Evolutionary conservation across 2,329 filamentous ascomycete species (phyloP).

Genomic region (Alternaria atra): DNA sequence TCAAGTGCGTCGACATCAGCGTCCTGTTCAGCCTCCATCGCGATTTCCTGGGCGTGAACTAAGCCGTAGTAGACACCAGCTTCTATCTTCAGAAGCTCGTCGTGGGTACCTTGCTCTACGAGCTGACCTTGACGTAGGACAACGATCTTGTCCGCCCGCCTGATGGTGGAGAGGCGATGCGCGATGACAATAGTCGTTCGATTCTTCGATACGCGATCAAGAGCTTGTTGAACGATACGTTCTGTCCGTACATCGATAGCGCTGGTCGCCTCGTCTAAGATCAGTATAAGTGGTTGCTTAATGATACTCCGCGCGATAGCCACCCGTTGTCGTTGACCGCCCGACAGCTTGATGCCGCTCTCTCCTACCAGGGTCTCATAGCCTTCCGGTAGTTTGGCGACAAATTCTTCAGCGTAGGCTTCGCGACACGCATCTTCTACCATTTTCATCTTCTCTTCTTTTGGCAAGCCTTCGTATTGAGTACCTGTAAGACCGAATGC

Average conservation of each 20-base stretch:
- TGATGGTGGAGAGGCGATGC: constrained; percentile 77
- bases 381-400: constrained; percentile 58
- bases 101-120: constrained; percentile 78
- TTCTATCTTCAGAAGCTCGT: constrained; percentile 69
- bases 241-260: constrained; percentile 68
- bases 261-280: constrained; percentile 80
- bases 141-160: constrained; percentile 79
- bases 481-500: constrained; percentile 51
- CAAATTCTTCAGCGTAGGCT: constrained; percentile 52
- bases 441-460: constrained; percentile 66
- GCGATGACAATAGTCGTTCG: constrained; percentile 83
- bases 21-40: constrained; percentile 33
- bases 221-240: constrained; percentile 63
- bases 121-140: constrained; percentile 77
- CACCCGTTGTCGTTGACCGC: constrained; percentile 86
- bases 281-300: constrained; percentile 70
- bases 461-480: constrained; percentile 60
- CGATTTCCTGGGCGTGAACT: constrained; percentile 60
- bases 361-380: constrained; percentile 81
- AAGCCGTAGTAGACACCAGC: constrained; percentile 73
- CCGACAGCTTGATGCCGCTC: constrained; percentile 78
- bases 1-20: constrained; percentile 25
- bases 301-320: constrained; percentile 78
- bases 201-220: constrained; percentile 67
- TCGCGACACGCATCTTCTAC: constrained; percentile 54